phyloP scores from a whole-genome alignment of 805 yeast species.

The Cyberlindnera samutprakarnensis region DNA sequence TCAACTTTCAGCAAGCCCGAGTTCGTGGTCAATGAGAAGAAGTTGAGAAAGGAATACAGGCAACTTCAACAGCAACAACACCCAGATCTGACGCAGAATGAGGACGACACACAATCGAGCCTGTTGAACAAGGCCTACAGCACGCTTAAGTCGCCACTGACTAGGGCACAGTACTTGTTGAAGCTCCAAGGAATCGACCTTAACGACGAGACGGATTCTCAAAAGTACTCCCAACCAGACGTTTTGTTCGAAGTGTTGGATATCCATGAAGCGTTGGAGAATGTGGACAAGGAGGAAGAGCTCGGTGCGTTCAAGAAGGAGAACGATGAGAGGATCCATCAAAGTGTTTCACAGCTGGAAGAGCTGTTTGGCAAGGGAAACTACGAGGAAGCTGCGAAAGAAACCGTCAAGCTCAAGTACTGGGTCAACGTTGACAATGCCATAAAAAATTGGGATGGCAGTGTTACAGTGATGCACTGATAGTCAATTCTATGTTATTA shows the following conservation, averaged over 20 bases:
- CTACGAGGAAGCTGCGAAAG: conserved; percentile 52
- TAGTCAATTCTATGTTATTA: background rate
- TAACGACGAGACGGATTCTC: conserved; percentile 48
- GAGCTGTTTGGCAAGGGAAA: conserved; percentile 37
- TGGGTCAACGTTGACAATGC: conserved; percentile 76
- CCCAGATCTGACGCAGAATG: conserved; percentile 52
- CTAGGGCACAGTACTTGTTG: conserved; percentile 57
- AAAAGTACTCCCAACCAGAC: conserved; percentile 24
- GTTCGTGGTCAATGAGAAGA: conserved; percentile 48
- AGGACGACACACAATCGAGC: conserved; percentile 35
- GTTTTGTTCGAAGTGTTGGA: conserved; percentile 74
- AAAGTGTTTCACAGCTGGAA: conserved; percentile 37
- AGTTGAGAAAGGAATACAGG: conserved; percentile 70
- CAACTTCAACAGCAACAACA: conserved; percentile 65
- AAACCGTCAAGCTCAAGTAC: conserved; percentile 69
- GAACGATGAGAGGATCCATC: conserved; percentile 48
- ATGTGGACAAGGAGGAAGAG: conserved; percentile 52
- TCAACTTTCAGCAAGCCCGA: conserved; percentile 66
- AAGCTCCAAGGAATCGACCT: conserved; percentile 40
- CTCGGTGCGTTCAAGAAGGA: conserved; percentile 42
- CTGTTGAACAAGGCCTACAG: conserved; percentile 72
- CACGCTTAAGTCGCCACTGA: conserved; percentile 60
- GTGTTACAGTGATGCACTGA: conserved; percentile 55
- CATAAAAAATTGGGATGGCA: conserved; percentile 72
- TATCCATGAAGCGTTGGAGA: conserved; percentile 75